Conservation (phyloP, 768 basidiomycete genomes). For the Trametes coccinea region DNA sequence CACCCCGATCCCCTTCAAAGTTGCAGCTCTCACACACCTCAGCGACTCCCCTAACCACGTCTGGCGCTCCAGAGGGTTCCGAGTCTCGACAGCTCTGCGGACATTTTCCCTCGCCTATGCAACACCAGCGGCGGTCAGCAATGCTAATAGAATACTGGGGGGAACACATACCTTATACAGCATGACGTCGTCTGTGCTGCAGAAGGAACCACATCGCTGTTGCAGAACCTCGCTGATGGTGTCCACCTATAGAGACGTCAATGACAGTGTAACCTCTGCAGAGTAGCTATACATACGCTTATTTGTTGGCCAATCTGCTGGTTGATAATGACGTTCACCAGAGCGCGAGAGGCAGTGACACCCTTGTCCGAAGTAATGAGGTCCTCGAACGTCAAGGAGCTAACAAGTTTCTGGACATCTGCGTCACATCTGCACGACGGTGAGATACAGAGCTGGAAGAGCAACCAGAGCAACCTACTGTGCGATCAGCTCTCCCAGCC, state of each 20-base stretch:
- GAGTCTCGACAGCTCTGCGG: slow-evolving; percentile 83
- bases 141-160: neutral
- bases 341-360: slow-evolving; percentile 79
- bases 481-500: slow-evolving; percentile 78
- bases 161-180: slow-evolving; percentile 76
- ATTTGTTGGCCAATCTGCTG: slow-evolving; percentile 98
- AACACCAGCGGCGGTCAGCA: neutral
- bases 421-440: slow-evolving; percentile 60
- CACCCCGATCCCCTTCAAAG: neutral
- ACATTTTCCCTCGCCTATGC: slow-evolving; percentile 88
- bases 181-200: slow-evolving; percentile 97
- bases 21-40: slow-evolving; percentile 48
- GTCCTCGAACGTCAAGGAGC: slow-evolving; percentile 78
- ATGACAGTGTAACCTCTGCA: neutral
- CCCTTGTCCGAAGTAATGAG: slow-evolving; percentile 85
- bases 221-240: slow-evolving; percentile 95
- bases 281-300: slow-evolving; percentile 58
- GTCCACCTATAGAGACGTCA: slow-evolving; percentile 65
- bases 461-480: slow-evolving; percentile 50
- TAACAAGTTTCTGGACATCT: slow-evolving; percentile 68
- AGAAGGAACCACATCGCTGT: slow-evolving; percentile 94
- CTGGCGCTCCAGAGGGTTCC: slow-evolving; percentile 70
- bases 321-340: slow-evolving; percentile 96
- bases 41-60: slow-evolving; percentile 85
- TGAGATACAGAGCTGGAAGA: neutral